These are phyloP conservation scores for Garcia nutans DNA, from an alignment of 345 rosid genomes.

Conservation along the genomic window DNA sequence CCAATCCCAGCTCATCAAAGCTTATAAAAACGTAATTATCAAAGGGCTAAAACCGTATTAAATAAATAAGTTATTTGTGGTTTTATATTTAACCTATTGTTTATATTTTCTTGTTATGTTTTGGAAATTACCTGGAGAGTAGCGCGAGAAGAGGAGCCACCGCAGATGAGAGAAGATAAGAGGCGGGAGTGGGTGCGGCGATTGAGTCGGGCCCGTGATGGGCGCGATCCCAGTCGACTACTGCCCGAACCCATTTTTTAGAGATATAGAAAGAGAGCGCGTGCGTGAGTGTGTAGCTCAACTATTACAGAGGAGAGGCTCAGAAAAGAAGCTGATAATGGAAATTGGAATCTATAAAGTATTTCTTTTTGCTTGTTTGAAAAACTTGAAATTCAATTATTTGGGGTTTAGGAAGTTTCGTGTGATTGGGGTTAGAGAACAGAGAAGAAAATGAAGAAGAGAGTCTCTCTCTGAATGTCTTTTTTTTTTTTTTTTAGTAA, in stretches of 20 bases:
- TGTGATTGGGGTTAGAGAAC: neutral
- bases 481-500: neutral
- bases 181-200: conserved; percentile 30
- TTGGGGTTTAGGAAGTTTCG: neutral
- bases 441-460: neutral
- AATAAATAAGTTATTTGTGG: neutral
- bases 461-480: neutral
- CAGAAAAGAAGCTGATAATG: conserved; percentile 3
- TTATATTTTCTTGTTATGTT: neutral
- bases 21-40: neutral
- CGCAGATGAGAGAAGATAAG: conserved; percentile 46
- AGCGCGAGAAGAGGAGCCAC: conserved; percentile 46
- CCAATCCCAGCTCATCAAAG: conserved; percentile 12
- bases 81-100: no score
- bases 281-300: no score
- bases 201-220: conserved; percentile 31
- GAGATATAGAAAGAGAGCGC: neutral
- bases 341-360: neutral
- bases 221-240: conserved; percentile 42
- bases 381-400: conserved; percentile 1
- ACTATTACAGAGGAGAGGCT: neutral
- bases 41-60: no score
- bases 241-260: conserved; percentile 50
- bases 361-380: no score
- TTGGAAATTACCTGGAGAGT: conserved; percentile 39